phyloP scores from a whole-genome alignment of 192 early-diverging fungal species.

The Physocladia obscura region DNA sequence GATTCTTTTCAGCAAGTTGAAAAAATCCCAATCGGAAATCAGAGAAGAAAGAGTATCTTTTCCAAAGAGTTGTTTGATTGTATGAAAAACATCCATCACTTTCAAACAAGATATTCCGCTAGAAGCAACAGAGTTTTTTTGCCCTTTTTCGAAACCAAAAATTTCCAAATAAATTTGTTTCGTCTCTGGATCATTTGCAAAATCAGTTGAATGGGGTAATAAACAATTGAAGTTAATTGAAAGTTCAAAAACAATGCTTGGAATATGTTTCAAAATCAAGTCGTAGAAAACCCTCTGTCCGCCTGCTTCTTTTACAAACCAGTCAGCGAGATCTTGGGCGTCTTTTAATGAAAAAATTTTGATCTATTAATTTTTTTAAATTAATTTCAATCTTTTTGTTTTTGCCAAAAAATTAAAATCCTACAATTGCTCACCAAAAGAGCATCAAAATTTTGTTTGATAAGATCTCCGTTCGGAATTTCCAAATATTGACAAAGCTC shows the following conservation, averaged over 20 bases:
- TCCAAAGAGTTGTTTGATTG: not conserved
- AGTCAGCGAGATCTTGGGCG: not conserved
- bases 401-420: too few species aligned
- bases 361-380: too few species aligned
- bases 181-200: not conserved
- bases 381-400: too few species aligned
- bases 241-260: not conserved
- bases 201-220: not conserved
- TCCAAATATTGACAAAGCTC: conserved; percentile 3
- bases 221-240: not conserved
- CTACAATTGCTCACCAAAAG: conserved; percentile 20
- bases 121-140: not conserved
- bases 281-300: not conserved
- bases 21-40: conserved; percentile 3
- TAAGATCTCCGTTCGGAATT: not conserved
- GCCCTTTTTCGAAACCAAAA: not conserved
- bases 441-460: not conserved
- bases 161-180: not conserved
- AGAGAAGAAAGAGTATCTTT: not conserved
- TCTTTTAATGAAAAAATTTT: not conserved
- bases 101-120: not conserved
- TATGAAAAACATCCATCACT: not conserved
- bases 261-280: not conserved
- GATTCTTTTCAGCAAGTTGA: not conserved
- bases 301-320: not conserved